Evolutionary conservation across 108 stramenopile genomes (phyloP).

Genomic region (Fistulifera pelliculosa): DNA sequence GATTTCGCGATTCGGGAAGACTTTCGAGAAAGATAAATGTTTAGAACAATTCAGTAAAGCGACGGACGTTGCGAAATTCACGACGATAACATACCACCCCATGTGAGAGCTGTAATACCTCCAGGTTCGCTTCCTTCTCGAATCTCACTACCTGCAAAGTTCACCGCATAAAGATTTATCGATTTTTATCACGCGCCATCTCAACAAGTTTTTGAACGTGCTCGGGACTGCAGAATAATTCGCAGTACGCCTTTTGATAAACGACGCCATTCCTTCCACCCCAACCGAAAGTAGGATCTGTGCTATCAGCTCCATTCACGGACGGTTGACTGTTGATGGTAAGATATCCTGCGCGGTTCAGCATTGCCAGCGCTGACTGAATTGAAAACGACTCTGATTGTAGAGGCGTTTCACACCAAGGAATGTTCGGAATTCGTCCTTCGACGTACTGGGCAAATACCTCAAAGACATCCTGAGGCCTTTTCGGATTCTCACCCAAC

Average conservation of each 20-base stretch:
- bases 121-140: constrained; percentile 45
- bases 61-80: constrained; percentile 48
- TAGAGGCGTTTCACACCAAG: constrained; percentile 94
- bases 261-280: constrained; percentile 89
- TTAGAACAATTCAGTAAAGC: constrained; percentile 32
- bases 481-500: constrained; percentile 80
- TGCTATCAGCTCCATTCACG: constrained; percentile 77
- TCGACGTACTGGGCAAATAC: constrained; percentile 90
- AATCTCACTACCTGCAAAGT: constrained; percentile 46
- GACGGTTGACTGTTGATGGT: constrained; percentile 94
- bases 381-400: constrained; percentile 88
- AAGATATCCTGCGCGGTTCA: constrained; percentile 85
- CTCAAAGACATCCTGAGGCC: constrained; percentile 76
- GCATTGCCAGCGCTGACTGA: constrained; percentile 51
- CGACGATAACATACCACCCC: constrained; percentile 88
- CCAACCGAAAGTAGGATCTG: constrained; percentile 87
- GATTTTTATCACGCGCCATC: constrained; percentile 39
- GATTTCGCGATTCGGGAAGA: constrained; percentile 79
- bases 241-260: constrained; percentile 96
- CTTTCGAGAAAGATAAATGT: neutral
- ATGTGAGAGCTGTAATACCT: constrained; percentile 83
- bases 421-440: constrained; percentile 83
- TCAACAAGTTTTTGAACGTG: constrained; percentile 49
- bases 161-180: constrained; percentile 81
- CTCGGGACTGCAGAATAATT: constrained; percentile 88